Evolutionary conservation across 2,329 filamentous ascomycete species (phyloP), one percentile per base, ranked within the genome.

Genomic region (Claviceps sp.): DNA sequence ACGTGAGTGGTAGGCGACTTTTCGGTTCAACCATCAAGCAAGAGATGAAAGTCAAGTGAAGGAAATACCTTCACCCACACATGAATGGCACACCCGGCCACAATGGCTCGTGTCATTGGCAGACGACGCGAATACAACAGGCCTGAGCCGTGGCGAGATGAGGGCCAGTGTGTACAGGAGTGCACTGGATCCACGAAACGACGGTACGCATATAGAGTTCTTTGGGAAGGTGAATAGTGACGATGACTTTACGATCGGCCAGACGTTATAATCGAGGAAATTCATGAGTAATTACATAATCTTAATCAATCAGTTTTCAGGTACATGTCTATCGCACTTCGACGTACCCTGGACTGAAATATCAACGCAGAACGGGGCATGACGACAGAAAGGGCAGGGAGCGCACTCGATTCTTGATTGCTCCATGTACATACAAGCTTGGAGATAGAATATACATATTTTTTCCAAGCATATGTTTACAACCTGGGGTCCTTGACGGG

Each of bases 1-100:
- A 64, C 70, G 76, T 54, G 70, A 74, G 62, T 75, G 69, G 68
- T 75, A 67, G 22, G 9, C 42, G 5, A 46, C 8, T 62, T 47
- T 9, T 4, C 7, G 5, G 14, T 2, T 9, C 40, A 7, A 26
- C 42, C 3, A 6, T 30, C 20, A 36, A 47, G 8, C n/a, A 44
- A 48, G 22, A 34, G 41, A 13, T 20, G 22, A 36, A 38, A 18
- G 5, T 38, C 7, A 24, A 24, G 13, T 6, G 13, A 44, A 3
- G 5, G 13, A 42, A 42, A 13, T 24, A 14, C 7, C 18, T 43
- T 22, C 24, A 24, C 13, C 11, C 42, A 44, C 42, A 7, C 16
- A 24, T 16, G 13, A 16, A 8, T 44, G 22, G 42, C 22, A 22
- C 42, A 24, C 20, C 4, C 2, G 5, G 11, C 20, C 42, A 26